A percentile compares a stretch with the other conserved stretches of the same genome.
These are phyloP conservation scores for Diplocarpon mali DNA, from an alignment of 2,329 filamentous ascomycete species.

Conservation along the genomic window DNA sequence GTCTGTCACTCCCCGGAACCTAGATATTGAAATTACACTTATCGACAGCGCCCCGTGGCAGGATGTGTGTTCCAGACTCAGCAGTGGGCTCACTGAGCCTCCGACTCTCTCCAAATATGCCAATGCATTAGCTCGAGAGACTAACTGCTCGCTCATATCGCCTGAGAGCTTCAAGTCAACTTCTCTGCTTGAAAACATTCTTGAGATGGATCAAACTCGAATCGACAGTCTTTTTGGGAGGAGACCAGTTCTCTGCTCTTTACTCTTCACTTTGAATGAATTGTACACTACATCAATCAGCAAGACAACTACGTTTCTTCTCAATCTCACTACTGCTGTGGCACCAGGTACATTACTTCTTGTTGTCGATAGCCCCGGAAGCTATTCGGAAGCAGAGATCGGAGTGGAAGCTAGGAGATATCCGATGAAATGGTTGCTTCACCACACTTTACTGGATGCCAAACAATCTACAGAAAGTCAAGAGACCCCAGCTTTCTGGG, in stretches of 20 bases:
- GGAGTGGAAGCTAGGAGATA: conserved; percentile 53
- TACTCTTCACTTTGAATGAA: conserved; percentile 94
- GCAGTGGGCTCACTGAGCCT: conserved; percentile 41
- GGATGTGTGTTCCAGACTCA: conserved; percentile 47
- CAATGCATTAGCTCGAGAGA: conserved; percentile 34
- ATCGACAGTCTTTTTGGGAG: conserved; percentile 25
- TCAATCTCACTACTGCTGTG: conserved; percentile 50
- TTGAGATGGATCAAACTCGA: conserved; percentile 30
- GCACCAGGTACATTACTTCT: conserved; percentile 56
- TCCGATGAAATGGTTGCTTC: conserved; percentile 87
- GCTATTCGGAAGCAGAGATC: conserved; percentile 73
- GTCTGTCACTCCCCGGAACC: not conserved
- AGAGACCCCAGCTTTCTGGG: conserved; percentile 51
- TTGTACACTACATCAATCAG: conserved; percentile 68
- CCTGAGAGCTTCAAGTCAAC: conserved; percentile 30
- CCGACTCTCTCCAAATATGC: conserved; percentile 42
- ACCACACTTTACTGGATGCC: conserved; percentile 57
- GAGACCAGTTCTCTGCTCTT: conserved; percentile 52
- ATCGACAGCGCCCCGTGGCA: conserved; percentile 78
- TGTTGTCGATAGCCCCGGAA: conserved; percentile 86
- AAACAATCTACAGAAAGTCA: not conserved
- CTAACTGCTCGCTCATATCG: conserved; percentile 35
- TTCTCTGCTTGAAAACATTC: conserved; percentile 39
- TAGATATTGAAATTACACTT: conserved; percentile 40
- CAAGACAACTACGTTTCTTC: conserved; percentile 66